phyloP scores from a whole-genome alignment of 2,329 filamentous ascomycete species.

The Hypoxylon sp. region DNA sequence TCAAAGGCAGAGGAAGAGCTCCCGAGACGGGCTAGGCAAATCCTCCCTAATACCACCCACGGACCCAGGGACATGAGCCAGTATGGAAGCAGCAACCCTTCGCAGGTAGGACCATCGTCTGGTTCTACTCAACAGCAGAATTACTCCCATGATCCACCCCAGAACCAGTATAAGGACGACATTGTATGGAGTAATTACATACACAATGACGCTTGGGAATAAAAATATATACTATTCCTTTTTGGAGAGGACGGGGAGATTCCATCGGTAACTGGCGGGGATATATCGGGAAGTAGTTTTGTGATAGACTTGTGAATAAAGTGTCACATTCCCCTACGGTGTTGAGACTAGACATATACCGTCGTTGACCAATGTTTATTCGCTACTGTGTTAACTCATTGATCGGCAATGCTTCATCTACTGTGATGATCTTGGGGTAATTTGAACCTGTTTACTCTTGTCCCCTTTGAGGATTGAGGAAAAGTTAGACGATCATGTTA shows the following conservation, averaged over 20 bases:
- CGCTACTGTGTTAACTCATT: not conserved
- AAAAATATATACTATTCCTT: not conserved
- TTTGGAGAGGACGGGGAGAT: not conserved
- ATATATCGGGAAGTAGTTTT: not conserved
- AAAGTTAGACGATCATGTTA: not conserved
- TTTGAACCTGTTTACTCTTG: not conserved
- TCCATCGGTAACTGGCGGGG: not conserved
- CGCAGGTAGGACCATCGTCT: not conserved
- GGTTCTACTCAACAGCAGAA: not conserved
- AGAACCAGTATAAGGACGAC: not conserved
- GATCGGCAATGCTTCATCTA: not conserved
- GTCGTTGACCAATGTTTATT: not conserved
- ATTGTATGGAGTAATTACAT: not conserved
- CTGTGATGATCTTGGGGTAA: not conserved
- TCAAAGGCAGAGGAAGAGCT: no score
- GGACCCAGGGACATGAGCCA: not conserved
- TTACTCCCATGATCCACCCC: not conserved
- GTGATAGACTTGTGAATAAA: not conserved
- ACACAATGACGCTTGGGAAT: not conserved
- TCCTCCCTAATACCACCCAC: not conserved
- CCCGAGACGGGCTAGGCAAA: not conserved
- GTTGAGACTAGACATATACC: no score
- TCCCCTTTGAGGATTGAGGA: not conserved
- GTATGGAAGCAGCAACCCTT: not conserved
- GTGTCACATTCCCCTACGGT: no score